A percentile compares a stretch with the other conserved stretches of the same genome.
These are phyloP conservation scores for Cystobasidium onofrii DNA, from an alignment of 768 basidiomycete genomes.

Conservation along the genomic window DNA sequence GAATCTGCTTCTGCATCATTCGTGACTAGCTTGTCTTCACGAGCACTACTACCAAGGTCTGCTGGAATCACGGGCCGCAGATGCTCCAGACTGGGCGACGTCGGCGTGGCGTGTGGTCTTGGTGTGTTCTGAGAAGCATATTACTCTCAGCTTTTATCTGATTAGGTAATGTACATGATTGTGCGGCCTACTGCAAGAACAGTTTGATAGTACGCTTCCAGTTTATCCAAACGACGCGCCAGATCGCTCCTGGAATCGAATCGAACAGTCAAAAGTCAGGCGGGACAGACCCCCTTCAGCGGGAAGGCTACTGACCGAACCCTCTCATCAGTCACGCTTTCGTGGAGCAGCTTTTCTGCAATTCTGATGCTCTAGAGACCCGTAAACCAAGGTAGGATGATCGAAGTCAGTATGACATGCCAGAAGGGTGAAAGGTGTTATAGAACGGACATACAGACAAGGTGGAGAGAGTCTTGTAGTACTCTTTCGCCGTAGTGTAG, in stretches of 20 bases:
- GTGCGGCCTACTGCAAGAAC: background rate
- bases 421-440: background rate
- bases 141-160: no score
- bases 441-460: background rate
- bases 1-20: background rate
- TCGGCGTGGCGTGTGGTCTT: background rate
- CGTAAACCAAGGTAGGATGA: background rate
- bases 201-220: background rate
- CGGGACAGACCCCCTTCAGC: no score
- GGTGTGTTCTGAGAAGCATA: background rate
- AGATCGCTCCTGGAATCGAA: background rate
- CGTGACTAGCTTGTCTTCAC: background rate
- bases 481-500: background rate
- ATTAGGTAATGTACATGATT: background rate
- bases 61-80: background rate
- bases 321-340: background rate
- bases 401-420: background rate
- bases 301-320: background rate
- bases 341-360: background rate
- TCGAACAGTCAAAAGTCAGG: no score
- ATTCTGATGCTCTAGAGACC: background rate
- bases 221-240: background rate
- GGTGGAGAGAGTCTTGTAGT: conserved; percentile 11
- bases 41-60: background rate
- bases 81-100: background rate